Conservation (phyloP, 2,329 filamentous ascomycete genomes). For the Colletotrichum sojae region DNA sequence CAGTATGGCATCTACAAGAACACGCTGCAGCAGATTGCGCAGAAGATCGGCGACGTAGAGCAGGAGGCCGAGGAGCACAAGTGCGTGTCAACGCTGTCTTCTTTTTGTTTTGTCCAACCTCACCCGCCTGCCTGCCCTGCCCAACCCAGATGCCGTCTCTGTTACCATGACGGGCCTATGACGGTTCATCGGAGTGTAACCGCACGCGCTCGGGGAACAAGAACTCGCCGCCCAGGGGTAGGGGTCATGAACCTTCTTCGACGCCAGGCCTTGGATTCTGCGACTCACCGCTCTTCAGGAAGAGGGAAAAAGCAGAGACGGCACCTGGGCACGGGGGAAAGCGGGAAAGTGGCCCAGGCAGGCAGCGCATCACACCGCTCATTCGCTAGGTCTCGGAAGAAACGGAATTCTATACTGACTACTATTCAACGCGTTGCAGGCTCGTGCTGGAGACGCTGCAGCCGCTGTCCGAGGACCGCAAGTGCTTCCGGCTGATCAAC, state of each 20-base stretch:
- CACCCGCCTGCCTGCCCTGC: constrained; percentile 22
- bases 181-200: not conserved
- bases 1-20: constrained; percentile 86
- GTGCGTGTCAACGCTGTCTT: constrained; percentile 66
- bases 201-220: not conserved
- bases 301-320: not conserved
- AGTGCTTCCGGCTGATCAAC: constrained; percentile 99
- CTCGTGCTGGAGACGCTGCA: constrained; percentile 93
- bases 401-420: not conserved
- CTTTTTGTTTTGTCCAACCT: constrained; percentile 34
- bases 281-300: constrained; percentile 35
- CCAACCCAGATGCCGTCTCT: not conserved
- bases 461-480: constrained; percentile 86
- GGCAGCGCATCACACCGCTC: constrained; percentile 29
- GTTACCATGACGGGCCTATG: not conserved
- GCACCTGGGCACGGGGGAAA: not conserved
- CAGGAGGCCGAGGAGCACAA: constrained; percentile 98
- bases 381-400: not conserved
- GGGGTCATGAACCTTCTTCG: constrained; percentile 10
- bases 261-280: constrained; percentile 38
- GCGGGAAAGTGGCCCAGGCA: too few species aligned
- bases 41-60: constrained; percentile 98
- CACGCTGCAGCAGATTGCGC: constrained; percentile 89
- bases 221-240: not conserved
- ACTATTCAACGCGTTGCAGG: constrained; percentile 60